Percentiles rank a stretch among this genome's conserved stretches.
phyloP scores from a whole-genome alignment of 345 rosid genomes.

The Ricinus communis region DNA sequence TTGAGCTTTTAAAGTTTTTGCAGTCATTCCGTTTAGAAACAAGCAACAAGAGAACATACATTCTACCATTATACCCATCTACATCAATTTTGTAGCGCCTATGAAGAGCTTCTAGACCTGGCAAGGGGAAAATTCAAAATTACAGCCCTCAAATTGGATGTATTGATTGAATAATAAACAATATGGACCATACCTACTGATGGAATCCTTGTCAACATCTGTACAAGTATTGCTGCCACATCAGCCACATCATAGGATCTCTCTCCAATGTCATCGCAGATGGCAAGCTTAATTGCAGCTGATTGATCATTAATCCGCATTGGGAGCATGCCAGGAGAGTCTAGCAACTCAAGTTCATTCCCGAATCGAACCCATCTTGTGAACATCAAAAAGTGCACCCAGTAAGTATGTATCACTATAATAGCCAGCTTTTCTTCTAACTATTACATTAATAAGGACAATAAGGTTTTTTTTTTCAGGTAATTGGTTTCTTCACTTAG shows the following conservation, averaged over 20 bases:
- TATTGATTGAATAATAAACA: conserved; percentile 6
- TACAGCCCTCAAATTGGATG: neutral
- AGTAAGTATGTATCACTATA: neutral
- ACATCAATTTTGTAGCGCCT: conserved; percentile 69
- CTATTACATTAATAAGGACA: neutral
- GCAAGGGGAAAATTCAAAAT: conserved; percentile 7
- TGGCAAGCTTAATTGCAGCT: conserved; percentile 92
- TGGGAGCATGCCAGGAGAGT: conserved; percentile 91
- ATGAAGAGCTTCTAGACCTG: conserved; percentile 58
- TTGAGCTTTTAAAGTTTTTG: no score
- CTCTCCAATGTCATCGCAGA: conserved; percentile 97
- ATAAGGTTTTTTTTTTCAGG: no score
- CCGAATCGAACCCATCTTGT: conserved; percentile 84
- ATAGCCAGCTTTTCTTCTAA: neutral
- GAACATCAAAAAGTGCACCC: conserved; percentile 9
- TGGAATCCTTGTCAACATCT: conserved; percentile 71
- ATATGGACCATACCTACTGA: conserved; percentile 50
- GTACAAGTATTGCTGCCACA: conserved; percentile 87
- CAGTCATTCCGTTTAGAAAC: no score
- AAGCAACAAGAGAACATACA: conserved; percentile 37
- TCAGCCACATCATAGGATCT: conserved; percentile 79
- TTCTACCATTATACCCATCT: conserved; percentile 53
- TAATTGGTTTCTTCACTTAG: no score
- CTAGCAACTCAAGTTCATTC: conserved; percentile 81
- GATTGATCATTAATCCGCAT: conserved; percentile 90